Conservation (phyloP, 2,329 filamentous ascomycete species). For the Colletotrichum gloeosporioides region DNA sequence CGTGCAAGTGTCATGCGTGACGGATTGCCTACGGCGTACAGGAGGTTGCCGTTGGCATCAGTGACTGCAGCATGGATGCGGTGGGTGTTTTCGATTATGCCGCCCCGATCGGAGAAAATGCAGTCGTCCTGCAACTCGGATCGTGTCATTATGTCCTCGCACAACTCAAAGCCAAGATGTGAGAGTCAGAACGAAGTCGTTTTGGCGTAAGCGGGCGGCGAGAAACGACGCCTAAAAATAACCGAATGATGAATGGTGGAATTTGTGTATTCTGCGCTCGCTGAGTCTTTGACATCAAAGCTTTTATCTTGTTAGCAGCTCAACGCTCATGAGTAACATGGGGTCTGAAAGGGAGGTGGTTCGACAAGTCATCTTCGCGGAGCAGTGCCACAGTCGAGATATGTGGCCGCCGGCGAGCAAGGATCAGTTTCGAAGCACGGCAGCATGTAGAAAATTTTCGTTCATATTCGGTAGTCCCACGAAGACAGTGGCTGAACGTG, state of each 20-base stretch:
- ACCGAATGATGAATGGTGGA: not conserved
- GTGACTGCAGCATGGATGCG: not conserved
- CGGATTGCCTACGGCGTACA: not conserved
- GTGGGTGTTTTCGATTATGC: not conserved
- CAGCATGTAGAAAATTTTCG: not conserved
- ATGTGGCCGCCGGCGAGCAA: not conserved
- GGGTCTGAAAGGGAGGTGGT: no score
- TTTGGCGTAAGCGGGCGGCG: accelerated
- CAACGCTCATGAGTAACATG: not conserved
- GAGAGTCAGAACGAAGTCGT: not conserved
- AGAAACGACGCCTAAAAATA: not conserved
- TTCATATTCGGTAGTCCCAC: not conserved
- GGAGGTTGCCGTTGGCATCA: not conserved
- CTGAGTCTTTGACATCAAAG: not conserved
- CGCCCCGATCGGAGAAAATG: not conserved
- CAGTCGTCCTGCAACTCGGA: not conserved
- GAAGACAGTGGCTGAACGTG: not conserved
- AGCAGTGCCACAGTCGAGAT: not conserved
- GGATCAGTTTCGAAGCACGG: not conserved
- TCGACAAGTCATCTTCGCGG: not conserved
- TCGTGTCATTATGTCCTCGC: not conserved
- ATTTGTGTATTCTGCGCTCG: not conserved
- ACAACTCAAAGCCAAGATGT: accelerated
- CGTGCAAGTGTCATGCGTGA: not conserved
- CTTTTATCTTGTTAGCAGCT: not conserved